phyloP scores from a whole-genome alignment of 768 basidiomycete genomes.

The Tulasnella sp. region DNA sequence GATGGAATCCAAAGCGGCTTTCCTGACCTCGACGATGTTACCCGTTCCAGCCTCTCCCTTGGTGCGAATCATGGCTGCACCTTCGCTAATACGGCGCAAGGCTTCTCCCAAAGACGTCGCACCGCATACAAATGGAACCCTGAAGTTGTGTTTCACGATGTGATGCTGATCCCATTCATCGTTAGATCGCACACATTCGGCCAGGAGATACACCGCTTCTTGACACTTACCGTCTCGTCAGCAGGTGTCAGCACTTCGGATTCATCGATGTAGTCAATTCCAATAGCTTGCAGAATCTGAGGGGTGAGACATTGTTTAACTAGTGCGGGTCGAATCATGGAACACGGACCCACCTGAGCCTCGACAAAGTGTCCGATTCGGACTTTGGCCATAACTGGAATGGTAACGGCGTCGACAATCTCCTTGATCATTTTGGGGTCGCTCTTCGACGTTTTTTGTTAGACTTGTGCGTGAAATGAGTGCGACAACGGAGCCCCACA shows the following conservation, averaged over 20 bases:
- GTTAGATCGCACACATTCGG: background rate
- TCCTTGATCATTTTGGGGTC: conserved; percentile 96
- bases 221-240: conserved; percentile 46
- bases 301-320: background rate
- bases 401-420: conserved; percentile 89
- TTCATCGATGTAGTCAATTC: conserved; percentile 95
- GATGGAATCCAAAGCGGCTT: background rate
- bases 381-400: conserved; percentile 94
- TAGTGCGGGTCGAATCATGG: background rate
- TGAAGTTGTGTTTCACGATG: conserved; percentile 94
- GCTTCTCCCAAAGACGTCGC: conserved; percentile 94
- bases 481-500: background rate
- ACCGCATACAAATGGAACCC: conserved; percentile 94
- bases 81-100: conserved; percentile 90
- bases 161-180: conserved; percentile 47
- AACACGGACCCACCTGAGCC: conserved; percentile 57
- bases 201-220: background rate
- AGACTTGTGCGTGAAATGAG: background rate
- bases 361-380: conserved; percentile 98
- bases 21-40: conserved; percentile 63
- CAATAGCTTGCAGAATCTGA: conserved; percentile 89
- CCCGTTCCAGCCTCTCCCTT: conserved; percentile 91
- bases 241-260: conserved; percentile 93
- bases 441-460: conserved; percentile 43
- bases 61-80: conserved; percentile 96